Conservation (phyloP, 2,329 filamentous ascomycete species). For the Beauveria sp. region DNA sequence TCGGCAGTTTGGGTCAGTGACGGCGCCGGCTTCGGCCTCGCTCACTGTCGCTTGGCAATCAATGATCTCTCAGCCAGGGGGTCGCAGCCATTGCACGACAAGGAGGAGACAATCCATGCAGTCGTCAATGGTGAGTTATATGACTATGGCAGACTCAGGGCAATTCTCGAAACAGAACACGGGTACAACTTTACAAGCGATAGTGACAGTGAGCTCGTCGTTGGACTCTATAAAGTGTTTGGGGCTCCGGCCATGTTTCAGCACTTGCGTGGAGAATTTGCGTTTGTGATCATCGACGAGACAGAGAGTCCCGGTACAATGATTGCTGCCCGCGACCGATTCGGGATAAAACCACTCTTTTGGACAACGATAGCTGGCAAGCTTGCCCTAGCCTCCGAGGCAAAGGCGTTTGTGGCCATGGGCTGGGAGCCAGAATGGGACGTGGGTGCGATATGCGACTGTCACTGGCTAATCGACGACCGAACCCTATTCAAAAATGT, state of each 20-base stretch:
- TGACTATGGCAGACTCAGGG: slow-evolving; percentile 38
- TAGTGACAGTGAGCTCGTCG: slow-evolving; percentile 44
- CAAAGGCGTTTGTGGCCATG: slow-evolving; percentile 44
- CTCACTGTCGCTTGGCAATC: slow-evolving; percentile 44
- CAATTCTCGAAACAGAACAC: slow-evolving; percentile 23
- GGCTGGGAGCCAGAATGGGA: slow-evolving; percentile 48
- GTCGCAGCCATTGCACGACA: slow-evolving; percentile 35
- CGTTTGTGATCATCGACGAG: slow-evolving; percentile 30
- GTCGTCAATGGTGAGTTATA: slow-evolving; percentile 56
- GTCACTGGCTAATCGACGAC: slow-evolving; percentile 35
- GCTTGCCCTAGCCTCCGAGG: slow-evolving; percentile 43
- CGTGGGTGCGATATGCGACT: slow-evolving; percentile 35
- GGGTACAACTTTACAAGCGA: slow-evolving; percentile 36
- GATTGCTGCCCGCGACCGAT: slow-evolving; percentile 44
- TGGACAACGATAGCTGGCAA: slow-evolving; percentile 34
- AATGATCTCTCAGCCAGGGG: slow-evolving; percentile 41
- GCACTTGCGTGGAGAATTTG: slow-evolving; percentile 5
- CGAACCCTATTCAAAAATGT: slow-evolving; percentile 45
- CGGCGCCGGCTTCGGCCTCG: slow-evolving; percentile 23
- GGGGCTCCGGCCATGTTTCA: neutral
- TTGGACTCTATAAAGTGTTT: slow-evolving; percentile 30
- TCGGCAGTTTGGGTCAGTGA: neutral
- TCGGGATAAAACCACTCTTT: slow-evolving; percentile 50
- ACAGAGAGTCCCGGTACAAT: slow-evolving; percentile 19
- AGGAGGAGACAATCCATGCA: slow-evolving; percentile 36